Evolutionary conservation across 1,139 yeast genomes (phyloP), one percentile per base, ranked within the genome.

Genomic region (Eremothecium gossypii): DNA sequence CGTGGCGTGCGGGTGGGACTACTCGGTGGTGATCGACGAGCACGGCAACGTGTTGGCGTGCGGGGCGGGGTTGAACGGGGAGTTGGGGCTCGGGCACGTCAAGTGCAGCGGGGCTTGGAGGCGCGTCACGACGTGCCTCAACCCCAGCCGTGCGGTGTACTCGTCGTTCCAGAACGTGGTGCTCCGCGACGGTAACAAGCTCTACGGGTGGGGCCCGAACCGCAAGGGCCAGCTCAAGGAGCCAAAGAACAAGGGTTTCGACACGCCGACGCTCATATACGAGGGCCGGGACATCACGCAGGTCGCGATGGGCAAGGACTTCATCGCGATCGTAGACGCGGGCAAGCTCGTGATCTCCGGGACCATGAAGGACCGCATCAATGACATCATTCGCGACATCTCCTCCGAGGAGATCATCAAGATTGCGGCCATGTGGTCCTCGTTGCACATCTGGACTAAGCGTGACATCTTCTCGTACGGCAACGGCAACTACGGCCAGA

Each of bases 191-290:
- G 53, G 60, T 5, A 46, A 47, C 11, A 42, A 41, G 3, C 59
- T 82, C 1, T 74, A 69, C 52, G 95, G 94, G 0, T 87, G 95
- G 93, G 97, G 97, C 0, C 76, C 74, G 39, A 75, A 83, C 39
- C 73, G 87, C 34, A 82, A 79, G 55, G 87, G 91, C 6, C 95
- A 87, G 57, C 59, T 87, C 17, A 17, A 31, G 2, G 44, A 39
- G 23, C 54, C 55, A 5, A 53, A 52, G 74, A 59, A 34, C 40
- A 47, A 55, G 38, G 43, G 38, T 12, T 45, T 53, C 1, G 49
- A 54, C 11, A 27, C 58, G 4, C 68, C 67, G 2, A 38, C 42
- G 12, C 39, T 51, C 8, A 44, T 57, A 6, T 48, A 42, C 37
- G 49, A 48, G 29, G 45, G 42, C 20, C 37, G 41, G 5, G 41